phyloP scores from a whole-genome alignment of 2,329 filamentous ascomycete genomes.

The Tolypocladium endophyticum region DNA sequence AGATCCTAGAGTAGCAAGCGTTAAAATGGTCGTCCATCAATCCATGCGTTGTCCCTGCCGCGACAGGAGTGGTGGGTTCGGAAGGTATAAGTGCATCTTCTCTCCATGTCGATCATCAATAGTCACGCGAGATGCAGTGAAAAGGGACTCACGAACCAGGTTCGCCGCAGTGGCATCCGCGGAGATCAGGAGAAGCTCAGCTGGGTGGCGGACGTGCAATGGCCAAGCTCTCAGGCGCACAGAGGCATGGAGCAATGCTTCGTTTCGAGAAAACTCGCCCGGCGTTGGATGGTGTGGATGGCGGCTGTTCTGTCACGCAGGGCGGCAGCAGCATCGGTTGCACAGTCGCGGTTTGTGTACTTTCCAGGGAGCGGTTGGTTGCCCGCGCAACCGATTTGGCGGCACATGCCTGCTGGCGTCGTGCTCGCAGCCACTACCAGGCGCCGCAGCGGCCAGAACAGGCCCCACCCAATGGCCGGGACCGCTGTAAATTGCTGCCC shows the following conservation, averaged over 20 bases:
- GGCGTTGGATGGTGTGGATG: neutral
- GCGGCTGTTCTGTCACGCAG: neutral
- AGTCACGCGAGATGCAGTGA: neutral
- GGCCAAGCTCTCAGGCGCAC: neutral
- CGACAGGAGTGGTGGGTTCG: neutral
- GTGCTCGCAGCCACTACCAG: neutral
- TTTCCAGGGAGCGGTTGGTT: neutral
- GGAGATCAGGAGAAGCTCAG: neutral
- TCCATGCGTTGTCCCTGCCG: neutral
- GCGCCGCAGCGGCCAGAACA: neutral
- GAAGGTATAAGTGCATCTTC: neutral
- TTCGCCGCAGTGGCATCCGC: neutral
- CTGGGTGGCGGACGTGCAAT: neutral
- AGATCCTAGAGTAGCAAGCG: neutral
- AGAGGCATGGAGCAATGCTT: slow-evolving; percentile 18
- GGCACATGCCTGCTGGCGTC: neutral
- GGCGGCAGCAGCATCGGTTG: neutral
- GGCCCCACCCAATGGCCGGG: neutral
- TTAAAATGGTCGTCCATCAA: neutral
- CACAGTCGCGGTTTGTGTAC: neutral
- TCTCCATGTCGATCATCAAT: no score
- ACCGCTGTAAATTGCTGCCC: neutral
- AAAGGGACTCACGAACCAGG: neutral
- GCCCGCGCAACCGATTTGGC: neutral
- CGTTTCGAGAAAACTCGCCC: slow-evolving; percentile 1